A percentile compares a stretch with the other conserved stretches of the same genome.
These are phyloP conservation scores for Verbena officinalis DNA, from an alignment of 257 asterid species.

Conservation along the genomic window DNA sequence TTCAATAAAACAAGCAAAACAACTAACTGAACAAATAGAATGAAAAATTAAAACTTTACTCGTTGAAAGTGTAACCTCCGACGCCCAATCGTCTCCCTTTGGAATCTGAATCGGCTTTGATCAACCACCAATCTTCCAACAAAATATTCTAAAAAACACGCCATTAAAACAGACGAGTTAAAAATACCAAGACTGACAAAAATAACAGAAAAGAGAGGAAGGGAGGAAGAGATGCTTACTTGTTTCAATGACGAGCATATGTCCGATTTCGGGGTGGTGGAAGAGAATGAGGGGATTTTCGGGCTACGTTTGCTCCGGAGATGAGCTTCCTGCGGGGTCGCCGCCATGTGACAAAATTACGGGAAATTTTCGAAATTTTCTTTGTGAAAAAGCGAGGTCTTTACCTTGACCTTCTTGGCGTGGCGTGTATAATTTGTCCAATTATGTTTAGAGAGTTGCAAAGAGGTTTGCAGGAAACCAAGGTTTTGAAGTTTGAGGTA, in stretches of 20 bases:
- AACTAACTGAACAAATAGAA: constrained; percentile 7
- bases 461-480: too few relatives aligned
- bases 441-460: too few relatives aligned
- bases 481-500: too few relatives aligned
- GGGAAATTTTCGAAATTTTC: not conserved
- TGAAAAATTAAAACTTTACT: constrained; percentile 26
- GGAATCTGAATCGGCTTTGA: constrained; percentile 38
- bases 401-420: not conserved
- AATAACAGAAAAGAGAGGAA: not conserved
- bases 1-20: not conserved
- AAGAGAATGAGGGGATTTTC: constrained; percentile 14
- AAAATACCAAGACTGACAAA: constrained; percentile 9
- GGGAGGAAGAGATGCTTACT: constrained; percentile 21
- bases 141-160: constrained; percentile 31
- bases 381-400: too few relatives aligned
- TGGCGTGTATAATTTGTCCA: not conserved
- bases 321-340: constrained; percentile 9
- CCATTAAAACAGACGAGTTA: constrained; percentile 5
- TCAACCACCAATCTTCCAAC: constrained; percentile 71
- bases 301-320: constrained; percentile 8
- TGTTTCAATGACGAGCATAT: constrained; percentile 25
- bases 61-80: constrained; percentile 50
- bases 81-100: constrained; percentile 46
- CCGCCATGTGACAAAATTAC: not conserved
- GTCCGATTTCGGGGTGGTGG: constrained; percentile 22